Evolutionary conservation across 2,329 filamentous ascomycete species (phyloP).

Genomic region (Botrytis byssoidea): DNA sequence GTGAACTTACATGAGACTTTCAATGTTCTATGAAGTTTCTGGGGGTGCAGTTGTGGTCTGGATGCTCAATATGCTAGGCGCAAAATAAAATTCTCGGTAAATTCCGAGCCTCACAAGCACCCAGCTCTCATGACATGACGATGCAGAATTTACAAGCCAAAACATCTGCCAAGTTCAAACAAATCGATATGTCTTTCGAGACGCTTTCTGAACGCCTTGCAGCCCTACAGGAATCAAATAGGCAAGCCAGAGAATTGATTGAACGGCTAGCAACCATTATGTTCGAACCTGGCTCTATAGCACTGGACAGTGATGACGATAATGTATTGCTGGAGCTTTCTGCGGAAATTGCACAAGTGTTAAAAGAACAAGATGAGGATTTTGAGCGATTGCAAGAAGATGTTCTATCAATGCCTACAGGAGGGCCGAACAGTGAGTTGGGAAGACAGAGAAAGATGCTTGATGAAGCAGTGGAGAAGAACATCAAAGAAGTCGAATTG

Average conservation of each 20-base stretch:
- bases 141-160: background rate
- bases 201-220: slow-evolving; percentile 59
- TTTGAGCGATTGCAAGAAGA: slow-evolving; percentile 79
- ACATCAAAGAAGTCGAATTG: slow-evolving; percentile 70
- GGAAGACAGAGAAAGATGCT: slow-evolving; percentile 65
- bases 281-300: slow-evolving; percentile 58
- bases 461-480: slow-evolving; percentile 62
- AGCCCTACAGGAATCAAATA: slow-evolving; percentile 60
- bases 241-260: slow-evolving; percentile 59
- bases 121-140: slow-evolving; percentile 1
- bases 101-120: slow-evolving; percentile 6
- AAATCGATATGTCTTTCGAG: slow-evolving; percentile 55
- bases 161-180: background rate
- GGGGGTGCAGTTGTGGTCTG: slow-evolving; percentile 4
- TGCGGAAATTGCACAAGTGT: slow-evolving; percentile 73
- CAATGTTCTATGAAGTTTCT: background rate
- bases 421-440: slow-evolving; percentile 51
- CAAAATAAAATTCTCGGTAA: slow-evolving; percentile 15
- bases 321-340: slow-evolving; percentile 68
- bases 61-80: slow-evolving; percentile 1
- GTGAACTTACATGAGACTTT: slow-evolving; percentile 12
- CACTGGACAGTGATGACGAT: slow-evolving; percentile 45
- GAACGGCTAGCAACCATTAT: slow-evolving; percentile 56
- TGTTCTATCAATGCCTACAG: slow-evolving; percentile 57
- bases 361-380: slow-evolving; percentile 80